Evolutionary conservation across 805 yeast genomes (phyloP).

Genomic region (Hanseniaspora guilliermondii): DNA sequence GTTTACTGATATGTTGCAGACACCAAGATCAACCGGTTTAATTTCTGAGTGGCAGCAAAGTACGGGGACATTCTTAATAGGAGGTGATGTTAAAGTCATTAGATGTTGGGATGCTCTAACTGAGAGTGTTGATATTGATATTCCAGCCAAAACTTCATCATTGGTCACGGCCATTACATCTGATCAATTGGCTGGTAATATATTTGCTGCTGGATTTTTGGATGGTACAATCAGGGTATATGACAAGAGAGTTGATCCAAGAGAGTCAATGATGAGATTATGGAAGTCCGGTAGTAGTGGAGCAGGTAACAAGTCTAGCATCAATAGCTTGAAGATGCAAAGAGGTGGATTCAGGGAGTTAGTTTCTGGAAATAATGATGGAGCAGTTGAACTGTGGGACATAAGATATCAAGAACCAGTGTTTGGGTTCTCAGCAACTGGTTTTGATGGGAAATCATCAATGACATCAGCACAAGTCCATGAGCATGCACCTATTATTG

Average conservation of each 20-base stretch:
- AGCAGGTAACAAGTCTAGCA: constrained; percentile 35
- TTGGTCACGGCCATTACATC: constrained; percentile 84
- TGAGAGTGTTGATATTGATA: constrained; percentile 71
- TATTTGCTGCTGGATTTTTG: constrained; percentile 81
- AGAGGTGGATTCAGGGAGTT: constrained; percentile 90
- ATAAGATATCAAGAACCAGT: constrained; percentile 66
- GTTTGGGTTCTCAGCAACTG: constrained; percentile 33
- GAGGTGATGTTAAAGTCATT: constrained; percentile 88
- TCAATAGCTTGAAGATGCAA: constrained; percentile 82
- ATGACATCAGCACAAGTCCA: constrained; percentile 68
- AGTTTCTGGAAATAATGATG: constrained; percentile 71
- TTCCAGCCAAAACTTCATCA: constrained; percentile 82
- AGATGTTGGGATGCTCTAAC: constrained; percentile 95
- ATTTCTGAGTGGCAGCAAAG: constrained; percentile 95
- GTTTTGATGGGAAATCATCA: constrained; percentile 17
- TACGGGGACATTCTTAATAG: constrained; percentile 76
- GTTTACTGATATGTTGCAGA: constrained; percentile 65
- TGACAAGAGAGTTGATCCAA: constrained; percentile 72
- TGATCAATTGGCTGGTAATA: constrained; percentile 88
- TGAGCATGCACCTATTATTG: constrained; percentile 92
- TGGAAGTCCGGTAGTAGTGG: constrained; percentile 45
- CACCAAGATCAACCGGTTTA: constrained; percentile 72
- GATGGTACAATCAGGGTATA: constrained; percentile 83
- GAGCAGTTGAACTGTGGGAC: constrained; percentile 82
- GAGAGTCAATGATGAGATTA: constrained; percentile 72